Evolutionary conservation across 2,329 filamentous ascomycete species (phyloP).

Genomic region (Bipolaris sorokiniana): DNA sequence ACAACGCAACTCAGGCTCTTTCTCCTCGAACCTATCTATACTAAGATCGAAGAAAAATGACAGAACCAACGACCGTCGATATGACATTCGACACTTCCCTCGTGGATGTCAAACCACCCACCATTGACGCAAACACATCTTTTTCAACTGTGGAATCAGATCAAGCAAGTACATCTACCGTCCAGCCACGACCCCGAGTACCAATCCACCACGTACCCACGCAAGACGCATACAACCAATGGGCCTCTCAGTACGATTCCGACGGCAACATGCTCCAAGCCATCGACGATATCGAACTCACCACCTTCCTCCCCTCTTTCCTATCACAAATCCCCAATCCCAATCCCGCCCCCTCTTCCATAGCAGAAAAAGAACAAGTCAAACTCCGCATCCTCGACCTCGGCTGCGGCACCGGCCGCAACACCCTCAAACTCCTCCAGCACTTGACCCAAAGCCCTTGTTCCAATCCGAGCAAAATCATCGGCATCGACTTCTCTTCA

Average conservation of each 20-base stretch:
- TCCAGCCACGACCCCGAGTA: constrained; percentile 16
- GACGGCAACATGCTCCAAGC: constrained; percentile 71
- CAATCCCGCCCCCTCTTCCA: constrained; percentile 8
- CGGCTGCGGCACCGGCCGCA: constrained; percentile 70
- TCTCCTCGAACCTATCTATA: not conserved
- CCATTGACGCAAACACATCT: constrained; percentile 28
- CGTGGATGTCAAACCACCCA: constrained; percentile 36
- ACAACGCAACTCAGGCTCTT: no score
- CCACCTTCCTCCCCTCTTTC: constrained; percentile 57
- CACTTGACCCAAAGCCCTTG: constrained; percentile 32
- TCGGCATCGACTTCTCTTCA: constrained; percentile 63
- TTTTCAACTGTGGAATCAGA: constrained; percentile 48
- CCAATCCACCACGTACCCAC: constrained; percentile 49
- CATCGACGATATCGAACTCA: constrained; percentile 65
- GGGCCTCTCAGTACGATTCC: constrained; percentile 65
- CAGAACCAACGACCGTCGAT: constrained; percentile 43
- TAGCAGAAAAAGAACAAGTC: not conserved
- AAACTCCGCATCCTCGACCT: constrained; percentile 61
- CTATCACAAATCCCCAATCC: constrained; percentile 41
- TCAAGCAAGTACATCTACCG: constrained; percentile 23
- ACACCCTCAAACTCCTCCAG: constrained; percentile 60
- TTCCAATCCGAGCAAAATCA: no score
- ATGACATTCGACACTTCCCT: constrained; percentile 51
- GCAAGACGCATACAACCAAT: constrained; percentile 56
- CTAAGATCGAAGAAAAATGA: constrained; percentile 34